These are phyloP conservation scores for Yarrowia sp. DNA, from an alignment of 805 yeast species.

Conservation along the genomic window DNA sequence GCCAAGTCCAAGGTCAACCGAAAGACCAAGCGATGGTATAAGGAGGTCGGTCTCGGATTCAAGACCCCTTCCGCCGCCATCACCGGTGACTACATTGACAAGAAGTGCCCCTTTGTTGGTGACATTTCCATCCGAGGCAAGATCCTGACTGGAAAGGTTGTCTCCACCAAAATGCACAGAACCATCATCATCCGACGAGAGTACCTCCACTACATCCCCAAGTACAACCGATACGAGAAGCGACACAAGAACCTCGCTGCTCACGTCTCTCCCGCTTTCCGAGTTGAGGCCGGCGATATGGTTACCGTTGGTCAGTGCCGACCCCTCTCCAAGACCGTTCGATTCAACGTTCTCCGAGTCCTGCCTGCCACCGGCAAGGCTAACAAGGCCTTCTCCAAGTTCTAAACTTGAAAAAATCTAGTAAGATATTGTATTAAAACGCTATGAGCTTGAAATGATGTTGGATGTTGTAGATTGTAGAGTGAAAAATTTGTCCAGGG, in stretches of 20 bases:
- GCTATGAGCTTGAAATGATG: neutral
- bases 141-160: constrained; percentile 98
- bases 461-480: neutral
- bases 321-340: constrained; percentile 98
- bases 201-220: constrained; percentile 99
- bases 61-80: constrained; percentile 99
- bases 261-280: constrained; percentile 99
- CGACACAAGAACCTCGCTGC: constrained; percentile 99
- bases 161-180: constrained; percentile 99
- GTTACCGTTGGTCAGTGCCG: constrained; percentile 99
- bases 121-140: constrained; percentile 98
- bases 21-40: constrained; percentile 99
- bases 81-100: constrained; percentile 98
- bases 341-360: constrained; percentile 99
- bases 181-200: constrained; percentile 99
- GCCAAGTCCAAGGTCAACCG: constrained; percentile 98
- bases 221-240: constrained; percentile 99
- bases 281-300: constrained; percentile 97
- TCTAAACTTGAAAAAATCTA: constrained; percentile 52
- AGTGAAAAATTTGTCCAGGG: neutral
- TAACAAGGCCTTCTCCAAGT: constrained; percentile 94
- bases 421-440: constrained; percentile 25
- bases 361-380: constrained; percentile 78
- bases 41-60: constrained; percentile 99
- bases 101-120: constrained; percentile 99